Evolutionary conservation across 306 rosid species (phyloP).

Genomic region (Amphicarpaea edgeworthii): DNA sequence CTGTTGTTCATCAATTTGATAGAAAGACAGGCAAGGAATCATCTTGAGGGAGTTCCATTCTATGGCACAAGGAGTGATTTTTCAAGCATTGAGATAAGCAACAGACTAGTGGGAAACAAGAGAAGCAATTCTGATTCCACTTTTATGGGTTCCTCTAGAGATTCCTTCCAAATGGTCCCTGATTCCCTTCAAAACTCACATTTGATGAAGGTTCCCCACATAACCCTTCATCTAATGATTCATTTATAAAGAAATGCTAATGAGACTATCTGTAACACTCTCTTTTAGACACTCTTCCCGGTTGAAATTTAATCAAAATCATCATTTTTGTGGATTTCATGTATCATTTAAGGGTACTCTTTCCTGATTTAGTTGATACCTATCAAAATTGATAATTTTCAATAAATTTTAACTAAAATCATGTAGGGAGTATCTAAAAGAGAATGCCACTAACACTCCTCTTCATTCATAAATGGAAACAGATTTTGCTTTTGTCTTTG

Average conservation of each 20-base stretch:
- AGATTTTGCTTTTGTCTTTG: neutral
- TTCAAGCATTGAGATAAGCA: constrained; percentile 74
- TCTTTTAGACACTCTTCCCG: too few relatives aligned
- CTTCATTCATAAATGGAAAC: neutral
- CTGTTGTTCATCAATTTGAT: constrained; percentile 42
- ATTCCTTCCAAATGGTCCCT: constrained; percentile 65
- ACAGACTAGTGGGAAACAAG: constrained; percentile 72
- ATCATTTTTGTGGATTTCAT: too few relatives aligned
- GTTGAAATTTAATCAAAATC: too few relatives aligned
- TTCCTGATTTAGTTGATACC: too few relatives aligned
- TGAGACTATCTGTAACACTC: too few relatives aligned
- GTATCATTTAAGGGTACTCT: too few relatives aligned
- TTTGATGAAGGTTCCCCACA: constrained; percentile 69
- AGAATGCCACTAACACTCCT: too few relatives aligned
- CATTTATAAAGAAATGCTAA: too few relatives aligned
- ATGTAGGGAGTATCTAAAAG: too few relatives aligned
- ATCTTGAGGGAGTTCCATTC: constrained; percentile 90
- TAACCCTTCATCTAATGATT: too few relatives aligned
- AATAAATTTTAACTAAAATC: too few relatives aligned
- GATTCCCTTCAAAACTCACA: constrained; percentile 78
- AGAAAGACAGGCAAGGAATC: constrained; percentile 76
- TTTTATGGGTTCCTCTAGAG: constrained; percentile 77
- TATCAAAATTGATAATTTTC: too few relatives aligned
- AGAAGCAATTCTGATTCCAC: constrained; percentile 82
- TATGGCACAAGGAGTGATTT: constrained; percentile 78